Percentiles rank a stretch among this genome's conserved stretches.
These are phyloP conservation scores for Catharanthus roseus DNA, from an alignment of 257 asterid species.

Conservation along the genomic window DNA sequence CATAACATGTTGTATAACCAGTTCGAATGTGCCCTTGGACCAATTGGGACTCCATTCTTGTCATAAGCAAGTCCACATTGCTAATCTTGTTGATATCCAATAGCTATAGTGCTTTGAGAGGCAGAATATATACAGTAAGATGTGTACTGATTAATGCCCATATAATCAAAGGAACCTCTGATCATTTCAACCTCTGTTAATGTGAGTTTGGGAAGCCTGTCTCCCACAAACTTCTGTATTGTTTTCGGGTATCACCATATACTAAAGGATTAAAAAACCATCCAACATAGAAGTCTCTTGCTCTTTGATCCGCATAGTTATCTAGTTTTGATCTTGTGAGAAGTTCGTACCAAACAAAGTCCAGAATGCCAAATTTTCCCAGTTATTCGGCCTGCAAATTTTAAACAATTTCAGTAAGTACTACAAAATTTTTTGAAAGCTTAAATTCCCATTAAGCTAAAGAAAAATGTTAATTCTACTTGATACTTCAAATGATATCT, in stretches of 20 bases:
- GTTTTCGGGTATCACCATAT: conserved; percentile 88
- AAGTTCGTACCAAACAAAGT: conserved; percentile 89
- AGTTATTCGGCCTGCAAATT: conserved; percentile 52
- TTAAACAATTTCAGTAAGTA: neutral
- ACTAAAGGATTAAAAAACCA: conserved; percentile 92
- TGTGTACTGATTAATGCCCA: conserved; percentile 90
- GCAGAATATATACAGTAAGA: conserved; percentile 57
- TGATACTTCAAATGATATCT: conserved; percentile 70
- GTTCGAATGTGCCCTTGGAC: conserved; percentile 74
- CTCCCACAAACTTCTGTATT: conserved; percentile 62
- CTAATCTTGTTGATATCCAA: conserved; percentile 88
- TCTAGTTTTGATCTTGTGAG: conserved; percentile 58
- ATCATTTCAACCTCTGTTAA: conserved; percentile 63
- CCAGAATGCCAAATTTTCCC: conserved; percentile 88
- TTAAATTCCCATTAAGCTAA: neutral
- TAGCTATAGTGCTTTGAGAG: conserved; percentile 21
- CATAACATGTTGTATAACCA: conserved; percentile 94
- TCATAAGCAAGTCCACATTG: conserved; percentile 62
- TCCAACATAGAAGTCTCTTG: conserved; percentile 86
- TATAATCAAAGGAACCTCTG: conserved; percentile 73
- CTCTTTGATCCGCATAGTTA: conserved; percentile 77
- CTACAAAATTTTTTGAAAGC: neutral
- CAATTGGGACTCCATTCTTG: conserved; percentile 78
- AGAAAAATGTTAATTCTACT: conserved; percentile 26
- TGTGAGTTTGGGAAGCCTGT: conserved; percentile 76